Percentiles rank a stretch among this genome's conserved stretches.
phyloP scores from a whole-genome alignment of 176 grass and related monocot genomes.

The Rhynchospora pubera region DNA sequence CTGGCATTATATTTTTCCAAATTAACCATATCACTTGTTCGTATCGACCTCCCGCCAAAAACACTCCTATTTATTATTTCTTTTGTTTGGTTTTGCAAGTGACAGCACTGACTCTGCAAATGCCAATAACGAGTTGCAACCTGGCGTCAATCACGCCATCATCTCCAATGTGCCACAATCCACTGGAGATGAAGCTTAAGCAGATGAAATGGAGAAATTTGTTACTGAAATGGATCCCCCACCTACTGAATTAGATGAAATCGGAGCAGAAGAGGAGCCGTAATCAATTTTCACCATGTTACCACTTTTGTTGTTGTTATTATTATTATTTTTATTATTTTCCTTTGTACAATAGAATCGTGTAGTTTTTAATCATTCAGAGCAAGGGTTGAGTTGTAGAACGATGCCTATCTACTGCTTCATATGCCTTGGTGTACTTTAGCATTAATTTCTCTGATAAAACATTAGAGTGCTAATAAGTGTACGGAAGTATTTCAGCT shows the following conservation, averaged over 20 bases:
- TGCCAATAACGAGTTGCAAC: constrained; percentile 1
- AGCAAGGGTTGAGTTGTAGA: not conserved
- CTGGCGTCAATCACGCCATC: constrained; percentile 4
- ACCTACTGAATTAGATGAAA: constrained; percentile 3
- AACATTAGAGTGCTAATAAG: not conserved
- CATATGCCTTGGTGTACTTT: not conserved
- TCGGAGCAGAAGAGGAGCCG: not conserved
- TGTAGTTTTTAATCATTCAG: not conserved
- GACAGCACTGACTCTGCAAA: not conserved
- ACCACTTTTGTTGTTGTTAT: not conserved
- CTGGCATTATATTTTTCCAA: not conserved
- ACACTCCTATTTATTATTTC: not conserved
- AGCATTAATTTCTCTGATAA: not conserved
- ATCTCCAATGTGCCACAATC: not conserved
- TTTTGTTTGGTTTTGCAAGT: not conserved
- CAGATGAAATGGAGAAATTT: constrained; percentile 8
- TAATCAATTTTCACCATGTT: not conserved
- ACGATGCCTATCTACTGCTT: not conserved
- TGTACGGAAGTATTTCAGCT: not conserved
- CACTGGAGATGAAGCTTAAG: constrained; percentile 12
- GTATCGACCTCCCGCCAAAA: not conserved
- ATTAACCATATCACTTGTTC: not conserved
- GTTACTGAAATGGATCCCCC: constrained; percentile 3
- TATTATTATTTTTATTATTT: not conserved
- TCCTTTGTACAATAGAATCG: not conserved